These are phyloP conservation scores for Ceratocystis colombiana DNA, from an alignment of 2,329 filamentous ascomycete species.

Conservation along the genomic window DNA sequence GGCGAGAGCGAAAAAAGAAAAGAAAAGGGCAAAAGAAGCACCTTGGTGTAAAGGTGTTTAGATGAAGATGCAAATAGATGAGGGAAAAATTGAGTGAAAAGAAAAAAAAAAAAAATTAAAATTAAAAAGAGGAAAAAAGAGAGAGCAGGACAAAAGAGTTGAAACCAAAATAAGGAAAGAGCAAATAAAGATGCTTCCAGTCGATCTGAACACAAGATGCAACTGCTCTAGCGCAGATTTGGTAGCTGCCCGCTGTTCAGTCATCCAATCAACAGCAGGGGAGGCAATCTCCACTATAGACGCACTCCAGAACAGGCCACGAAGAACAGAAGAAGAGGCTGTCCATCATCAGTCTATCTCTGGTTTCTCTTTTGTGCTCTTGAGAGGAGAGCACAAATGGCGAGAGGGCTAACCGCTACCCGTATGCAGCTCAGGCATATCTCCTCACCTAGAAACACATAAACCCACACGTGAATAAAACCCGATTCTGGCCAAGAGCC, in stretches of 20 bases:
- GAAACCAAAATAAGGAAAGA: neutral
- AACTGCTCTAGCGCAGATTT: slow-evolving; percentile 7
- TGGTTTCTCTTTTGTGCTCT: no score
- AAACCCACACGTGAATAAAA: slow-evolving; percentile 5
- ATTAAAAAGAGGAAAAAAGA: slow-evolving; percentile 1
- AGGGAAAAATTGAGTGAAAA: slow-evolving; percentile 1
- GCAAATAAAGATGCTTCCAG: neutral
- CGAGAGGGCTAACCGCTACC: no score
- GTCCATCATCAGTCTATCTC: no score
- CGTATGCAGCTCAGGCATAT: neutral
- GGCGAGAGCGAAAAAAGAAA: neutral
- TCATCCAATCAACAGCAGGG: slow-evolving; percentile 1
- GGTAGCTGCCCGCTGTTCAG: slow-evolving; percentile 7
- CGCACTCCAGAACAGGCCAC: neutral
- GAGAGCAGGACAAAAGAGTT: neutral
- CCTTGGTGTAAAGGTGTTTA: neutral
- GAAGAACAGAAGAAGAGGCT: neutral
- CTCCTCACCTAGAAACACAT: neutral
- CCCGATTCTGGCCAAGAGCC: neutral
- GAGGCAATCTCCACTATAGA: slow-evolving; percentile 3
- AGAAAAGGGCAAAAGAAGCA: neutral
- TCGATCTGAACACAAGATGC: slow-evolving; percentile 12
- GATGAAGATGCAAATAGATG: neutral
- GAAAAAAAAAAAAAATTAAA: neutral
- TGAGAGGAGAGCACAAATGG: no score